phyloP scores from a whole-genome alignment of 2,329 filamentous ascomycete genomes.

The Xylaria sp. region DNA sequence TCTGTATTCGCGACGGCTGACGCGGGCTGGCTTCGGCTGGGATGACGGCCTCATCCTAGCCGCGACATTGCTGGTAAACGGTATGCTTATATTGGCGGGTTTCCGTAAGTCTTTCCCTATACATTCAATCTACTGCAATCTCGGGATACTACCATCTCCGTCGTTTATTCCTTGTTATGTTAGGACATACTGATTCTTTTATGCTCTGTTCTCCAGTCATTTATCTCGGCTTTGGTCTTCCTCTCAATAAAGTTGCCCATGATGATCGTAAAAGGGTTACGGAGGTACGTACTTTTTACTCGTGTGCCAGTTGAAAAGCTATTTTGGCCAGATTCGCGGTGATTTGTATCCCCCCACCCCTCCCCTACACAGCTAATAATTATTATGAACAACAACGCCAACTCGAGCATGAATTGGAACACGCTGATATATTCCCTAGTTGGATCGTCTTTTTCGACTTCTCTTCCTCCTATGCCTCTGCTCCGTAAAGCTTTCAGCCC shows the following conservation, averaged over 20 bases:
- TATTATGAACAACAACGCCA: neutral
- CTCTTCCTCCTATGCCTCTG: slow-evolving; percentile 48
- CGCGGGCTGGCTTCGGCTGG: slow-evolving; percentile 35
- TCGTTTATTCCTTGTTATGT: neutral
- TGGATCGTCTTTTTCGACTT: slow-evolving; percentile 49
- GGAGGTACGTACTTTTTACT: neutral
- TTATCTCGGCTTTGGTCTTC: slow-evolving; percentile 28
- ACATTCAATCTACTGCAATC: neutral
- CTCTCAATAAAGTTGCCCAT: neutral
- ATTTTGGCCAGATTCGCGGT: neutral
- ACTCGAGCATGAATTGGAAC: neutral
- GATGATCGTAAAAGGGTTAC: neutral
- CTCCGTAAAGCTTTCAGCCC: slow-evolving; percentile 51
- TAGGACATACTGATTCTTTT: neutral
- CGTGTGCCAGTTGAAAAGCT: neutral
- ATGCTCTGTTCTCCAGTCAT: neutral
- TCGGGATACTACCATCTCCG: neutral
- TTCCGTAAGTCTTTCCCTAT: slow-evolving; percentile 21
- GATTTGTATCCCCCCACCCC: neutral
- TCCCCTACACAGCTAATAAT: neutral
- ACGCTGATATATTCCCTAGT: slow-evolving; percentile 30
- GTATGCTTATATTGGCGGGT: slow-evolving; percentile 8
- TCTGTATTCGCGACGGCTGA: slow-evolving; percentile 34
- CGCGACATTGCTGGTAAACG: slow-evolving; percentile 23
- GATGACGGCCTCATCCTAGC: slow-evolving; percentile 39